Base-by-base conservation (phyloP, 73 alveolate genomes). In the Stentor roeselii region DNA sequence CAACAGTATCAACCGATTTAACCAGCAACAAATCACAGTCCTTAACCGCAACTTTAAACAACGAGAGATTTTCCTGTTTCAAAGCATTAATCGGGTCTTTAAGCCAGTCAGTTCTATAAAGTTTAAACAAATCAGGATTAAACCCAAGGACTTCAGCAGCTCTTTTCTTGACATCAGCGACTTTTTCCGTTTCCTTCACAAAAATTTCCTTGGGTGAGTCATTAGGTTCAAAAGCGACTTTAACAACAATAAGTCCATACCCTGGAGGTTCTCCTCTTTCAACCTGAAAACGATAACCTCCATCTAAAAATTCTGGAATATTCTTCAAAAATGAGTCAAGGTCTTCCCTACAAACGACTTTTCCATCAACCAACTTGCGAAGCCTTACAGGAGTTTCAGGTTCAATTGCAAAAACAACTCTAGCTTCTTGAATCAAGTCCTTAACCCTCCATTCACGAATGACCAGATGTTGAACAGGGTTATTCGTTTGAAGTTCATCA, bases 191-290 rank as follows among this genome's bases (percentile, higher is more conserved):
- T 87, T 87, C 82, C 84, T 50, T 77, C 60, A 83, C 83, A 93
- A 90, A 59, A 59, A 75, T 84, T 58, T 91, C 82, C 36, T 60
- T 4, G 42, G 78, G 59, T 39, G 37, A 82, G 11, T 76, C 87
- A 34, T 88, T 31, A 58, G 75, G 60, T 34, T 83, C 41, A 27
- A 67, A 2, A 21, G 80, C 35, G 3, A 88, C 93, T 60, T 31
- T 82, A 0, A 93, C 34, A 0, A 92, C 93, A 3, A 91, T 80
- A 60, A 90, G 92, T 11, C 89, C 93, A 50, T 76, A 60, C 32
- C 91, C 59, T 0, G 96, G 96, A 59, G 86, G 75, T 67, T 93
- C 92, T n/a, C 98, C 98, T 31, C 61, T 58, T 61, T 90, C 96
- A 0, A 90, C 60, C 59, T 59, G 74, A 3, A 90, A 40, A 78